These are phyloP conservation scores for Thermochaetoides thermophila DNA, from an alignment of 495 filamentous ascomycete species.

Conservation along the genomic window DNA sequence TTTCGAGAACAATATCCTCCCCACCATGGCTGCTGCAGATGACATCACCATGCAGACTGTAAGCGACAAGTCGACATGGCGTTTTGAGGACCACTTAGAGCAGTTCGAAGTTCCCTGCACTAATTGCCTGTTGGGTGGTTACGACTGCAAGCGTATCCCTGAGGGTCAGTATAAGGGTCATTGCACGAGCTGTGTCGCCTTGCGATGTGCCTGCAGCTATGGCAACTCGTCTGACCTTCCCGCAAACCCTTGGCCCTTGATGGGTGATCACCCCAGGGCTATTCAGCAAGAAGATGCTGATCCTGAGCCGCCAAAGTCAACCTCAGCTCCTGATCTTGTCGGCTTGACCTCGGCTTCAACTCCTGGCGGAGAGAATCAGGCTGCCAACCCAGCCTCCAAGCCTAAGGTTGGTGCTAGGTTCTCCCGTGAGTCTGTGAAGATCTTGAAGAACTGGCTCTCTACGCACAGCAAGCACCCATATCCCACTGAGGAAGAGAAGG, in stretches of 20 bases:
- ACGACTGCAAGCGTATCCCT: conserved; percentile 62
- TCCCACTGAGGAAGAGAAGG: conserved; percentile 67
- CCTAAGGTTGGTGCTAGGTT: conserved; percentile 46
- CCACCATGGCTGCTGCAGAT: conserved; percentile 5
- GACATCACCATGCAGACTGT: conserved; percentile 8
- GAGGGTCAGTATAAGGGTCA: conserved; percentile 51
- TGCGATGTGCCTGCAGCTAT: conserved; percentile 62
- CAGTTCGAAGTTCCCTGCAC: conserved; percentile 42
- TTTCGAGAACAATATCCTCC: conserved; percentile 21
- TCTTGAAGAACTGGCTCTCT: conserved; percentile 65
- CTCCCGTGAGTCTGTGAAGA: conserved; percentile 54
- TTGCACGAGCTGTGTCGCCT: conserved; percentile 66
- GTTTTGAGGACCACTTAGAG: conserved; percentile 25
- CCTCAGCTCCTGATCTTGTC: conserved; percentile 26
- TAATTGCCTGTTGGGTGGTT: conserved; percentile 50
- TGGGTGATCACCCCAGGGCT: conserved; percentile 30
- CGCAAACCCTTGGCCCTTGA: conserved; percentile 28
- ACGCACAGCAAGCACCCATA: conserved; percentile 65
- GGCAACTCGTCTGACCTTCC: conserved; percentile 23
- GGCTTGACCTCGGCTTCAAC: conserved; percentile 1
- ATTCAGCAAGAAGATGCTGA: conserved; percentile 34
- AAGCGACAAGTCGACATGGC: conserved; percentile 6
- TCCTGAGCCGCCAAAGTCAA: conserved; percentile 21
- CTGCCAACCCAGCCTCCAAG: conserved; percentile 19
- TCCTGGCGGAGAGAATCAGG: conserved; percentile 18